These are phyloP conservation scores for Amanita pallidorosea DNA, from an alignment of 768 basidiomycete genomes.

Conservation along the genomic window DNA sequence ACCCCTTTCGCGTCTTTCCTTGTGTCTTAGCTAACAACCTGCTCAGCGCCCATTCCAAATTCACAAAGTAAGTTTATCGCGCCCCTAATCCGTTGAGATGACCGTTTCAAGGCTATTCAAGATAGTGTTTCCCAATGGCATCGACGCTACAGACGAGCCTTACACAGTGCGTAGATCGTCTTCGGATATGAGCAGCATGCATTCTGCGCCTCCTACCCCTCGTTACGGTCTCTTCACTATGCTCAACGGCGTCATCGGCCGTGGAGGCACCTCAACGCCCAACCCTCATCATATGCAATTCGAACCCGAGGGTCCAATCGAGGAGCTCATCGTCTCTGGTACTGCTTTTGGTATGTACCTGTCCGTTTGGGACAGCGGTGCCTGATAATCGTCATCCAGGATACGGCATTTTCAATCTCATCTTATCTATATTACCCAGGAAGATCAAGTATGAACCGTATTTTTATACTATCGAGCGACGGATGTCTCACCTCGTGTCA, in stretches of 20 bases:
- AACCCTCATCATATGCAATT: neutral
- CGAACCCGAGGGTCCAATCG: conserved; percentile 43
- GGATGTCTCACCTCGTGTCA: conserved; percentile 12
- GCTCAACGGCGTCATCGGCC: neutral
- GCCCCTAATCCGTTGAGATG: neutral
- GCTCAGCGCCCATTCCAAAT: conserved; percentile 64
- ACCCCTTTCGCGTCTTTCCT: neutral
- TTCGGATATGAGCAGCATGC: neutral
- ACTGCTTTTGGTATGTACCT: conserved; percentile 57
- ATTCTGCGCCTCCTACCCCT: neutral
- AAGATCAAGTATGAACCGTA: conserved; percentile 43
- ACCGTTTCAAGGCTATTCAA: conserved; percentile 43
- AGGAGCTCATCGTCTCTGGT: conserved; percentile 65
- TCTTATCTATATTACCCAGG: conserved; percentile 67
- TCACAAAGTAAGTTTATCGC: conserved; percentile 40
- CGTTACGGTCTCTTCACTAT: conserved; percentile 8
- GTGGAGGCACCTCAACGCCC: conserved; percentile 3
- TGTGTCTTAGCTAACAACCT: neutral
- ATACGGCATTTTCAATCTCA: conserved; percentile 68
- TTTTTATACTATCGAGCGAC: neutral
- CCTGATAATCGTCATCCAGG: conserved; percentile 15
- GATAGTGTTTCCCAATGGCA: conserved; percentile 52
- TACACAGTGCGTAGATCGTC: conserved; percentile 22
- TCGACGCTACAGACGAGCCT: conserved; percentile 33
- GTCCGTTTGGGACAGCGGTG: conserved; percentile 10